These are phyloP conservation scores for Nicotiana noctiflora DNA, from an alignment of 257 asterid species.

Conservation along the genomic window DNA sequence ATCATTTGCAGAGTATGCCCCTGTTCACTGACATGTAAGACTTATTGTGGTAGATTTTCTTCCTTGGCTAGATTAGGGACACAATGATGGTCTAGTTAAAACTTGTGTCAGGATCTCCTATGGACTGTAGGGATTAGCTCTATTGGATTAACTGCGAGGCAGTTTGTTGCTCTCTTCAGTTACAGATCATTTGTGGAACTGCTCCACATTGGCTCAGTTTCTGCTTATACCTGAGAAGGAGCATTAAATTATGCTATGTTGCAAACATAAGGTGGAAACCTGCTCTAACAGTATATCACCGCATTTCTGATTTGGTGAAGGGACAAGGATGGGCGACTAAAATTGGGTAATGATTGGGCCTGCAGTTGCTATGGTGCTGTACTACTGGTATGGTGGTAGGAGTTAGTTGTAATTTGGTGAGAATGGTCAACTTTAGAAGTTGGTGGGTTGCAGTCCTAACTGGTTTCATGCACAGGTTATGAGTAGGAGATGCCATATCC, in stretches of 20 bases:
- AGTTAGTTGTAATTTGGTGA: not conserved
- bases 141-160: not conserved
- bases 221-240: not conserved
- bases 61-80: not conserved
- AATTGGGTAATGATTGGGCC: not conserved
- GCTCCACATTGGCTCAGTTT: not conserved
- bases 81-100: not conserved
- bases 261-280: conserved; percentile 1
- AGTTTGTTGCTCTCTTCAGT: not conserved
- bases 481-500: not conserved
- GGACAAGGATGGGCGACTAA: not conserved
- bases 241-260: not conserved
- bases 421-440: not conserved
- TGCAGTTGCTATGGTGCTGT: not conserved
- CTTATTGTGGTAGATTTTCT: not conserved
- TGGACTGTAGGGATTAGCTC: not conserved
- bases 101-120: not conserved
- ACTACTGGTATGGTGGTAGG: not conserved
- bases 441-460: not conserved
- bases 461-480: not conserved
- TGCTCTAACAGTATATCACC: not conserved
- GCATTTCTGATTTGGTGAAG: not conserved
- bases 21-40: not conserved
- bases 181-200: not conserved
- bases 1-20: not conserved